Conservation (phyloP, 306 rosid species). For the Begonia fuchsioides region DNA sequence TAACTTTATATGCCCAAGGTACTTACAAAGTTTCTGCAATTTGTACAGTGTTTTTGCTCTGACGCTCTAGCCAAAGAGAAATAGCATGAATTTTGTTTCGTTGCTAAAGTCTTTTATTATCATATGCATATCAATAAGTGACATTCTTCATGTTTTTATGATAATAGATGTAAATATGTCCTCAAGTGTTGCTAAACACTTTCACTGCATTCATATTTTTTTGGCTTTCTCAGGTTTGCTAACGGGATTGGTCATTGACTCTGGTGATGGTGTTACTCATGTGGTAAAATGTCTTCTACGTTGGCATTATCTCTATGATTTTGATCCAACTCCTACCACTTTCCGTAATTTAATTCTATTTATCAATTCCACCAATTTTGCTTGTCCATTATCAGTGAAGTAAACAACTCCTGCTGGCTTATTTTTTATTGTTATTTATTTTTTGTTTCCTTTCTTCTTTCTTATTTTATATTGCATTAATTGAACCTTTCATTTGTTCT, state of each 20-base stretch:
- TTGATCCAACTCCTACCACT: background rate
- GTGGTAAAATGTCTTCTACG: slow-evolving; percentile 55
- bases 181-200: slow-evolving; percentile 1
- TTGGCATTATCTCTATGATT: background rate
- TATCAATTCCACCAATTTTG: background rate
- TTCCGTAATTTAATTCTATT: background rate
- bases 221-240: slow-evolving; percentile 56
- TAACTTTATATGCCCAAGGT: slow-evolving; percentile 99
- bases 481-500: too few species aligned
- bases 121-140: too few species aligned
- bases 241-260: slow-evolving; percentile 93
- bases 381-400: background rate
- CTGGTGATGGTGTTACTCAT: slow-evolving; percentile 98
- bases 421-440: too few species aligned
- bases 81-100: too few species aligned
- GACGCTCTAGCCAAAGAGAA: too few species aligned
- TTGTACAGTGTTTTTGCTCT: background rate
- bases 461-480: too few species aligned
- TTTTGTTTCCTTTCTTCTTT: too few species aligned
- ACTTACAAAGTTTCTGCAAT: slow-evolving; percentile 39
- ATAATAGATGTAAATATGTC: background rate
- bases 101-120: too few species aligned
- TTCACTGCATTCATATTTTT: slow-evolving; percentile 1
- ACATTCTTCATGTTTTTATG: background rate
- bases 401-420: too few species aligned